Percentiles rank a stretch among this genome's conserved stretches.
These are phyloP conservation scores for Tothia fuscella DNA, from an alignment of 2,329 filamentous ascomycete species.

Conservation along the genomic window DNA sequence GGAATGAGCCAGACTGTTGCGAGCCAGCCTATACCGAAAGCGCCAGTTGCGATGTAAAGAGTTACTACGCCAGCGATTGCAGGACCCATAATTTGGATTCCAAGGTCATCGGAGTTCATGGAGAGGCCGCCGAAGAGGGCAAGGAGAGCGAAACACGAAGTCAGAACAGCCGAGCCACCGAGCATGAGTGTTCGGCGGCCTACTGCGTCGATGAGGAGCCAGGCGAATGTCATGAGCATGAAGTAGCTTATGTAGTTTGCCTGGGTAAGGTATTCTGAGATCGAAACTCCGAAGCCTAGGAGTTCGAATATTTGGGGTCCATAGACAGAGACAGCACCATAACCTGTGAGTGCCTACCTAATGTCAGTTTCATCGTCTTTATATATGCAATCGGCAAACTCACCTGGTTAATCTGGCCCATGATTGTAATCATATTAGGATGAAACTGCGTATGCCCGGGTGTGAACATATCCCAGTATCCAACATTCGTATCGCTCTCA, in stretches of 20 bases:
- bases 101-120: slow-evolving; percentile 24
- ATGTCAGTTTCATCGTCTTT: slow-evolving; percentile 22
- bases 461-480: slow-evolving; percentile 46
- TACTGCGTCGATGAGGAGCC: slow-evolving; percentile 45
- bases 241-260: slow-evolving; percentile 52
- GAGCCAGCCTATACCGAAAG: slow-evolving; percentile 50
- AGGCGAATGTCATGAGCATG: slow-evolving; percentile 48
- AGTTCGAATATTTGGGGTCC: slow-evolving; percentile 53
- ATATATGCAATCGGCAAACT: too few species aligned
- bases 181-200: slow-evolving; percentile 43
- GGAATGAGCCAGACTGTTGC: slow-evolving; percentile 48
- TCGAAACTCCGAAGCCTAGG: slow-evolving; percentile 40
- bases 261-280: slow-evolving; percentile 45
- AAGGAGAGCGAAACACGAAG: slow-evolving; percentile 39
- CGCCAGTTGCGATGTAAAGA: slow-evolving; percentile 46
- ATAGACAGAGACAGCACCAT: slow-evolving; percentile 50
- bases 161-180: slow-evolving; percentile 38
- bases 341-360: slow-evolving; percentile 45
- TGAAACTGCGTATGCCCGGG: slow-evolving; percentile 46
- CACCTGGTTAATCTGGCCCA: slow-evolving; percentile 53
- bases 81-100: slow-evolving; percentile 30
- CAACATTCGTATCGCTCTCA: slow-evolving; percentile 35
- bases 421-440: slow-evolving; percentile 47
- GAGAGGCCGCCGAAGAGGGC: slow-evolving; percentile 40
- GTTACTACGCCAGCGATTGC: slow-evolving; percentile 40